These are phyloP conservation scores for Magnaporthiopsis rhizophila DNA, from an alignment of 2,329 filamentous ascomycete genomes.

Conservation along the genomic window DNA sequence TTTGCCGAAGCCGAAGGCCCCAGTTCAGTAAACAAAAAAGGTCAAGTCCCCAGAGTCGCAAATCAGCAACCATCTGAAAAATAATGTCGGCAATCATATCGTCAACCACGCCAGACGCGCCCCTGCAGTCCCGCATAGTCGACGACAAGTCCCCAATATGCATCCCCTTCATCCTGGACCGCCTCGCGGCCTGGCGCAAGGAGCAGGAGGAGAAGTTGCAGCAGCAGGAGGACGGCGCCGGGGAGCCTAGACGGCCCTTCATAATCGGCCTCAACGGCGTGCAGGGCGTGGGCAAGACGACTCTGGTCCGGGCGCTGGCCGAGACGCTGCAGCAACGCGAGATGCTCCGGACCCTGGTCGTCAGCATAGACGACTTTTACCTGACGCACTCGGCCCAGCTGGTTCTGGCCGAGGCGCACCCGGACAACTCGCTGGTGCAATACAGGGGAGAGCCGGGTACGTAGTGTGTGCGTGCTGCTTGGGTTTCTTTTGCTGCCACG, in stretches of 20 bases:
- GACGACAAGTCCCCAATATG: constrained; percentile 75
- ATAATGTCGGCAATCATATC: constrained; percentile 3
- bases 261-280: constrained; percentile 85
- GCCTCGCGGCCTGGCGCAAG: constrained; percentile 35
- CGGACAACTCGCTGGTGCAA: constrained; percentile 67
- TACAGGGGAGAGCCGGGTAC: constrained; percentile 74
- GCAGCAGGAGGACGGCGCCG: constrained; percentile 18
- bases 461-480: constrained; percentile 7
- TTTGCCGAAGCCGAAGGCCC: neutral
- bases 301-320: constrained; percentile 64
- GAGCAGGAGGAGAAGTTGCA: constrained; percentile 16
- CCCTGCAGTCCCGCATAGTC: constrained; percentile 36
- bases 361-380: constrained; percentile 88
- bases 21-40: too few species aligned
- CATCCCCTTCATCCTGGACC: constrained; percentile 65
- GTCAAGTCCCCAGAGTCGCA: too few species aligned
- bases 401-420: constrained; percentile 54
- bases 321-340: constrained; percentile 48
- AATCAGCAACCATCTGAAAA: neutral
- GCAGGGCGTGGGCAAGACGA: constrained; percentile 89
- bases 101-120: constrained; percentile 18
- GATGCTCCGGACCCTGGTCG: constrained; percentile 57
- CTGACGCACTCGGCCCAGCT: constrained; percentile 62
- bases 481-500: too few species aligned
- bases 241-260: constrained; percentile 46